A percentile compares a stretch with the other conserved stretches of the same genome.
These are phyloP conservation scores for Nannochloris sp. DNA, from an alignment of 139 green algal genomes.

Conservation along the genomic window DNA sequence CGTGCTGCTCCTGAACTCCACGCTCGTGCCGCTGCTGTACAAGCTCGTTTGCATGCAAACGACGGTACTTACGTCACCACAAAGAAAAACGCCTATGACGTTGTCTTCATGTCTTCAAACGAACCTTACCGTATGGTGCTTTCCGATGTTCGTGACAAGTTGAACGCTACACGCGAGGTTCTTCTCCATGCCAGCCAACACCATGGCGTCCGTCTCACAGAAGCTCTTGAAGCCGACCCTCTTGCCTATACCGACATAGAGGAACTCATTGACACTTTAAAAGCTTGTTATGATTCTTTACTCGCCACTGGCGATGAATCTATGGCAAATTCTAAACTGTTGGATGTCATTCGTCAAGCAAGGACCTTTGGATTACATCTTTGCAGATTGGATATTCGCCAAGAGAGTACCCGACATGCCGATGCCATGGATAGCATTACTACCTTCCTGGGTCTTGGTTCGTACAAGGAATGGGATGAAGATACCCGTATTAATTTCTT, in stretches of 20 bases:
- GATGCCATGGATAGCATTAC: slow-evolving; percentile 87
- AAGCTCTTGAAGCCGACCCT: slow-evolving; percentile 45
- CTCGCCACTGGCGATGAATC: slow-evolving; percentile 46
- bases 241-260: slow-evolving; percentile 25
- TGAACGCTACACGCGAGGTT: slow-evolving; percentile 66
- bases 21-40: slow-evolving; percentile 30
- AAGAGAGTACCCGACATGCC: slow-evolving; percentile 56
- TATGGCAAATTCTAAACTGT: slow-evolving; percentile 57
- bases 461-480: slow-evolving; percentile 85
- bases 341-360: slow-evolving; percentile 64
- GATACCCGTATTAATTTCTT: slow-evolving; percentile 75
- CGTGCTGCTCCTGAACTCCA: slow-evolving; percentile 64
- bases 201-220: slow-evolving; percentile 35
- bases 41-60: slow-evolving; percentile 32
- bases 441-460: slow-evolving; percentile 61
- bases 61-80: slow-evolving; percentile 46
- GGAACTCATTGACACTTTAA: slow-evolving; percentile 48
- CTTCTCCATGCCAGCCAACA: slow-evolving; percentile 72
- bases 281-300: slow-evolving; percentile 75
- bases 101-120: slow-evolving; percentile 47
- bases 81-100: slow-evolving; percentile 66
- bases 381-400: slow-evolving; percentile 67
- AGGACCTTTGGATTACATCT: slow-evolving; percentile 57
- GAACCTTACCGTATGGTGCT: slow-evolving; percentile 94
- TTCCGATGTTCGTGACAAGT: slow-evolving; percentile 71